phyloP scores from a whole-genome alignment of 2,329 filamentous ascomycete genomes.

The Xylaria arbuscula region DNA sequence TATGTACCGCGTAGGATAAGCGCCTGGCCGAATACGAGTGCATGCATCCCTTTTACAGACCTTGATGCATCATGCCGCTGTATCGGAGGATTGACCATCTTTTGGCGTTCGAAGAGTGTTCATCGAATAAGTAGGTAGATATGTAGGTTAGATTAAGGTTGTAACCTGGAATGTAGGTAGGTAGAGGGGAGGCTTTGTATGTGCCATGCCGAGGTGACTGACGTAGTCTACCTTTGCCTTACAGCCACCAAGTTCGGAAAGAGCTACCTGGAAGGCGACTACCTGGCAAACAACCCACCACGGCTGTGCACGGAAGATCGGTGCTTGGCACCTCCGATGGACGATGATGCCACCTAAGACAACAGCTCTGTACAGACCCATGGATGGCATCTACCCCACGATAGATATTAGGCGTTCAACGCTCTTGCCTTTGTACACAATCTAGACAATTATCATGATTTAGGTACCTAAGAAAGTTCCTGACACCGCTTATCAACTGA shows the following conservation, averaged over 20 bases:
- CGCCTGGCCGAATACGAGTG: not conserved
- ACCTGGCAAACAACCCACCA: not conserved
- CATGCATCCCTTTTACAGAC: not conserved
- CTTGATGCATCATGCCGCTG: not conserved
- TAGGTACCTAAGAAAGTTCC: too few species aligned
- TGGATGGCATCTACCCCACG: not conserved
- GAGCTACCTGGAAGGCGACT: not conserved
- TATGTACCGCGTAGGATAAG: too few species aligned
- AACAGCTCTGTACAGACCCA: not conserved
- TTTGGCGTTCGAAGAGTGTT: not conserved
- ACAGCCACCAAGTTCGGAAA: not conserved
- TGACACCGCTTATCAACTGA: too few species aligned
- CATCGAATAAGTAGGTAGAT: not conserved
- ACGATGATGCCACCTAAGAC: slow-evolving; percentile 17
- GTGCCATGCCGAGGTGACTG: too few species aligned
- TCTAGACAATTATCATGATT: too few species aligned
- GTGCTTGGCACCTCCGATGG: slow-evolving; percentile 1
- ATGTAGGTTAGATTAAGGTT: not conserved
- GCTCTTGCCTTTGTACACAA: too few species aligned
- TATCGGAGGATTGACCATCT: not conserved
- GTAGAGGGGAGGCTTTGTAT: not conserved
- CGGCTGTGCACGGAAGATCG: not conserved
- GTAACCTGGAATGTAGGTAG: not conserved
- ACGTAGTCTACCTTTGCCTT: too few species aligned
- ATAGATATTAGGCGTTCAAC: too few species aligned